Evolutionary conservation across 2,329 filamentous ascomycete species (phyloP).

Genomic region (Curvularia sp.): DNA sequence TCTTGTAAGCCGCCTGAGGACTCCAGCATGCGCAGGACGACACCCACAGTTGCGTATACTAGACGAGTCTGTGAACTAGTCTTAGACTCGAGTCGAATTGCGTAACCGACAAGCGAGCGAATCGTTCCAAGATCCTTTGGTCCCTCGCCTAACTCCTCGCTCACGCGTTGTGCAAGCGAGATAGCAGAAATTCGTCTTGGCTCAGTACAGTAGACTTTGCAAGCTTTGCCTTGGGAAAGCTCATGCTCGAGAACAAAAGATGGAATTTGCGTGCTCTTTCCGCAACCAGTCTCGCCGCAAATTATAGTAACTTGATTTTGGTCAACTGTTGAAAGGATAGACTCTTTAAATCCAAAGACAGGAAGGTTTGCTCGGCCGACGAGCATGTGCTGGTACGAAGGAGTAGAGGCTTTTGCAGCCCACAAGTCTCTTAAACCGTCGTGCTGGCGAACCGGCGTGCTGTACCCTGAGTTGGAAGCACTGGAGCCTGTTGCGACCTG

Average conservation of each 20-base stretch:
- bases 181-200: constrained; percentile 95
- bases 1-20: constrained; percentile 84
- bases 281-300: constrained; percentile 95
- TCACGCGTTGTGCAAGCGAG: constrained; percentile 89
- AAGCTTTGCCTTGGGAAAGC: constrained; percentile 77
- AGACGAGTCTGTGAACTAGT: constrained; percentile 81
- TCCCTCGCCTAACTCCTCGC: constrained; percentile 89
- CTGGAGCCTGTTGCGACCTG: constrained; percentile 38
- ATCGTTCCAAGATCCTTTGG: constrained; percentile 81
- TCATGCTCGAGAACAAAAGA: constrained; percentile 92
- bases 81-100: constrained; percentile 90
- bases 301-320: constrained; percentile 87
- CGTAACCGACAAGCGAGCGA: constrained; percentile 89
- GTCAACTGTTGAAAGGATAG: constrained; percentile 79
- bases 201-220: constrained; percentile 95
- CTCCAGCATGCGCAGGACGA: constrained; percentile 98
- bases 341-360: constrained; percentile 83
- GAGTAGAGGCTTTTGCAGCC: constrained; percentile 58
- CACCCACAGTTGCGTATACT: constrained; percentile 86
- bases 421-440: constrained; percentile 60
- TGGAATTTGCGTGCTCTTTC: constrained; percentile 97
- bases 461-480: constrained; percentile 42
- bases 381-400: constrained; percentile 79
- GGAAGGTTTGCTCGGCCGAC: constrained; percentile 79
- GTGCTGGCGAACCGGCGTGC: constrained; percentile 37